These are phyloP conservation scores for Penicillium egyptiacum DNA, from an alignment of 495 filamentous ascomycete species.

Conservation along the genomic window DNA sequence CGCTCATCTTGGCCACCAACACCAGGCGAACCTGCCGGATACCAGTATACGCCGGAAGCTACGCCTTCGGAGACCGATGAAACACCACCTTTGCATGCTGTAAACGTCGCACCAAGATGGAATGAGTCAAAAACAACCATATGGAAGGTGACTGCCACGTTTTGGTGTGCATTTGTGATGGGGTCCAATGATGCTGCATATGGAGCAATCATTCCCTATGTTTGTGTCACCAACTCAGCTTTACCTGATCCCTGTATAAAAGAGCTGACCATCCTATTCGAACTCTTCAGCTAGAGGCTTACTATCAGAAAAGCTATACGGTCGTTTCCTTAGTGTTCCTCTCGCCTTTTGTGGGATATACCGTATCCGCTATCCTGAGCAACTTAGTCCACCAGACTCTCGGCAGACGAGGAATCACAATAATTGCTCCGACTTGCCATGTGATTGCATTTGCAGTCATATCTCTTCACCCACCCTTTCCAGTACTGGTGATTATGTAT, in stretches of 20 bases:
- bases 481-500: constrained; percentile 54
- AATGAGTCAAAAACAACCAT: constrained; percentile 27
- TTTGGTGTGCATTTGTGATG: constrained; percentile 53
- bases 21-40: background rate
- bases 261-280: background rate
- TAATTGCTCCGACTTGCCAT: constrained; percentile 61
- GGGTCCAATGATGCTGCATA: constrained; percentile 75
- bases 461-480: constrained; percentile 56
- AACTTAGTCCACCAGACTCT: constrained; percentile 54
- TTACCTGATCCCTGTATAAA: background rate
- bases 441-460: constrained; percentile 58
- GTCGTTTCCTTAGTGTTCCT: constrained; percentile 60
- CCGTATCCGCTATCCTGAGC: constrained; percentile 50
- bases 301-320: constrained; percentile 54
- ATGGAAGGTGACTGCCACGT: constrained; percentile 24
- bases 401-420: constrained; percentile 71
- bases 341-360: constrained; percentile 58
- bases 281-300: constrained; percentile 48
- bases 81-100: constrained; percentile 19
- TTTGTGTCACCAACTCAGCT: constrained; percentile 10
- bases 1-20: background rate
- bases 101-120: constrained; percentile 23
- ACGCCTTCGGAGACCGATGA: constrained; percentile 6
- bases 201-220: constrained; percentile 57
- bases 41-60: background rate